Evolutionary conservation across 2,329 filamentous ascomycete species (phyloP), one percentile per base, ranked within the genome.

Genomic region (Aureobasidium musti): DNA sequence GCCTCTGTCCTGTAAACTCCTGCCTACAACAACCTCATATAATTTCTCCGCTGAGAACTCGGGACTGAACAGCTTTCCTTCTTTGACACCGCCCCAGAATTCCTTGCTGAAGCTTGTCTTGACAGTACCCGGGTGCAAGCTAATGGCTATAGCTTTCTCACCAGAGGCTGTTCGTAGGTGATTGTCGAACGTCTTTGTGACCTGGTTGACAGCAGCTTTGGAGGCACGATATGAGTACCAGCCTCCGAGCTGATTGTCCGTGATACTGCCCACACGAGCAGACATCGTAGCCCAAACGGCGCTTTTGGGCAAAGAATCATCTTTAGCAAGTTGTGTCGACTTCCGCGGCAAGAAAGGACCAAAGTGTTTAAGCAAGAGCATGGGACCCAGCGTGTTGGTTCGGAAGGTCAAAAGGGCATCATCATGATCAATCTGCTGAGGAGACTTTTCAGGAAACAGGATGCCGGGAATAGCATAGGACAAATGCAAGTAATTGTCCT

Each of bases 211-310:
- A 2, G 83, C 90, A 0, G 90, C 86, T 77, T 95, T 96, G 63
- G 86, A 89, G 8, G 89, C 86, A 17, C 91, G 87, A 76, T 95
- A 95, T 66, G 84, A 87, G 76, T 92, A 96, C 91, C 91, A 95
- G 0, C 91, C 91, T 2, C 91, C 91, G 0, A 88, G 80, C 2
- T 78, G 74, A 73, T 96, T 94, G 72, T 94, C 90, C 0, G 83
- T 80, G 26, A 89, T 89, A 37, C 85, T 89, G 11, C 91, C 91
- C 0, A 96, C 89, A 50, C 91, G 86, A 1, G 91, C 91, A 6
- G 89, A 89, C 87, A 92, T 90, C 73, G 86, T 86, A n/a, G 89
- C 83, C 82, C 89, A 91, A 2, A 88, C 84, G 0, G 90, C 86
- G 0, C 71, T 66, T 0, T 83, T 81, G 2, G 89, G 79, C 0